A percentile compares a stretch with the other conserved stretches of the same genome.
Evolutionary conservation across 345 rosid genomes (phyloP).

Genomic region (Aurinia saxatilis): DNA sequence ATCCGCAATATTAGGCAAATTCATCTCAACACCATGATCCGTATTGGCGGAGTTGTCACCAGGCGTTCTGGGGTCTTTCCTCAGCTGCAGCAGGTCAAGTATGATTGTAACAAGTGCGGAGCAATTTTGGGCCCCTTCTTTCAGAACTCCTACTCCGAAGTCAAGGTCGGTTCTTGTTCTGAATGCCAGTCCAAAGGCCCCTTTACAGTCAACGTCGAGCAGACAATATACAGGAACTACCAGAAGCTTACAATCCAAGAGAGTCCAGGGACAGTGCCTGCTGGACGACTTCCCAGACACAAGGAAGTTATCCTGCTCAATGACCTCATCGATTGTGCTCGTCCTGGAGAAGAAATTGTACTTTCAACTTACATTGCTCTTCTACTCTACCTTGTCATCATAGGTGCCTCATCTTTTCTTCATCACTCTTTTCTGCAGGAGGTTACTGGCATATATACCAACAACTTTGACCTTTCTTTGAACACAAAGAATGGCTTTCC

Average conservation of each 20-base stretch:
- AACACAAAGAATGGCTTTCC: conserved; percentile 98
- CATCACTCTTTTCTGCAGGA: too few relatives aligned
- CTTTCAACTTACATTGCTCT: not conserved
- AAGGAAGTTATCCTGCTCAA: conserved; percentile 92
- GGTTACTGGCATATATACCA: conserved; percentile 88
- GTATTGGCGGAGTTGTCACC: conserved; percentile 97
- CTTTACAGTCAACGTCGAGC: conserved; percentile 89
- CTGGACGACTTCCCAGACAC: conserved; percentile 98
- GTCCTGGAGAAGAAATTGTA: conserved; percentile 98
- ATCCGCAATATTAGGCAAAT: conserved; percentile 95
- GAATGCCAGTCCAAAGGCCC: conserved; percentile 98
- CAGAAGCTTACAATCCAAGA: conserved; percentile 97
- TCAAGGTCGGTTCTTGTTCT: conserved; percentile 97
- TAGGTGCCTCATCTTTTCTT: too few relatives aligned
- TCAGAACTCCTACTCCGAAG: conserved; percentile 97
- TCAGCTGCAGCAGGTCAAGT: conserved; percentile 94
- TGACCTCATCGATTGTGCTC: conserved; percentile 95
- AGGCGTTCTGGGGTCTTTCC: conserved; percentile 97
- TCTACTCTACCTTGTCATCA: too few relatives aligned
- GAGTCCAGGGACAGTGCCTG: conserved; percentile 99
- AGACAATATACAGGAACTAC: conserved; percentile 97
- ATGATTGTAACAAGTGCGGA: conserved; percentile 97
- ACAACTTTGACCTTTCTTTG: conserved; percentile 87
- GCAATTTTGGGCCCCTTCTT: conserved; percentile 86
- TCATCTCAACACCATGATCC: conserved; percentile 95